Conservation (phyloP, 1,139 yeast species). For the Pichia sp. region DNA sequence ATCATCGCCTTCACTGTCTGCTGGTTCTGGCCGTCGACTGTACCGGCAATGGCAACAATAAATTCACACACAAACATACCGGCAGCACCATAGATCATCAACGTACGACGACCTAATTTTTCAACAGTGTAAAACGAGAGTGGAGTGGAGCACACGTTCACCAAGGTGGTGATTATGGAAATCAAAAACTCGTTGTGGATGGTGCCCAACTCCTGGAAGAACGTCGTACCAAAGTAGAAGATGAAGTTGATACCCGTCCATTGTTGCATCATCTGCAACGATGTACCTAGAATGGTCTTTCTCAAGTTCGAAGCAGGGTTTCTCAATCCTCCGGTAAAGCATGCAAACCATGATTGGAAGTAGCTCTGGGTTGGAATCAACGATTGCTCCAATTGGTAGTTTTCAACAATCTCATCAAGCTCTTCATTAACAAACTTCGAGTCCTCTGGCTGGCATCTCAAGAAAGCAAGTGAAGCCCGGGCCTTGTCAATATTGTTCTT, state of each 20-base stretch:
- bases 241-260: constrained; percentile 76
- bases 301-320: constrained; percentile 62
- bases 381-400: constrained; percentile 68
- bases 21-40: too few species aligned
- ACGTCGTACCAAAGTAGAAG: constrained; percentile 74
- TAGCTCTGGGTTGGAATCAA: constrained; percentile 54
- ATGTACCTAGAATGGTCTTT: constrained; percentile 65
- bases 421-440: constrained; percentile 70
- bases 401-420: constrained; percentile 72
- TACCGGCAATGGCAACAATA: constrained; percentile 58
- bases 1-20: constrained; percentile 44
- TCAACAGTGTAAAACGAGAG: constrained; percentile 38
- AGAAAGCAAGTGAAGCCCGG: constrained; percentile 36
- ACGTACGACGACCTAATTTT: constrained; percentile 48
- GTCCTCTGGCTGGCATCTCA: constrained; percentile 38
- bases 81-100: constrained; percentile 50
- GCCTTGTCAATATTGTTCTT: constrained; percentile 61
- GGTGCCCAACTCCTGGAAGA: constrained; percentile 61
- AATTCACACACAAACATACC: constrained; percentile 60
- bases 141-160: constrained; percentile 63
- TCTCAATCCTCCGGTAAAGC: constrained; percentile 63
- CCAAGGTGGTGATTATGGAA: constrained; percentile 68
- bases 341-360: too few species aligned
- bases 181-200: constrained; percentile 57
- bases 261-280: constrained; percentile 69